Conservation (phyloP, 192 early-diverging fungal species). For the Diversispora eburnea region DNA sequence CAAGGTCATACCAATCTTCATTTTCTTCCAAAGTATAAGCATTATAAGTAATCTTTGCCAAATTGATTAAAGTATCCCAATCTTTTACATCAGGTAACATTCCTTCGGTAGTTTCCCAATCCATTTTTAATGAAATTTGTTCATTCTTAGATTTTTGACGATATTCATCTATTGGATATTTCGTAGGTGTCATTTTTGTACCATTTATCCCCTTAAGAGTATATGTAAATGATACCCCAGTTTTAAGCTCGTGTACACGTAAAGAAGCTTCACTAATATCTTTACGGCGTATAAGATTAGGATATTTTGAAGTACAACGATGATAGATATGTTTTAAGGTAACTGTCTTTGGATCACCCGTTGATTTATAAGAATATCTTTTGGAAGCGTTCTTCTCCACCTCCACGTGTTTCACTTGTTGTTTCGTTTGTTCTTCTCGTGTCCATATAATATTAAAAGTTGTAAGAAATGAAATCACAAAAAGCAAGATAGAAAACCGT, state of each 20-base stretch:
- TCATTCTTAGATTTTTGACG: constrained; percentile 24
- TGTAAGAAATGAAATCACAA: no score
- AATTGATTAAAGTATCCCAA: constrained; percentile 62
- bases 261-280: constrained; percentile 26
- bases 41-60: constrained; percentile 83
- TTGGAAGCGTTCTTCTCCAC: no score
- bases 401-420: no score
- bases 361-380: no score
- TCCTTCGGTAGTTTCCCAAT: constrained; percentile 28
- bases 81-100: constrained; percentile 70
- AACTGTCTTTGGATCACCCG: constrained; percentile 2
- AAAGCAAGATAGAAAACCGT: no score
- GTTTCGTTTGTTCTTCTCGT: no score
- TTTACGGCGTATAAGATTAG: constrained; percentile 33
- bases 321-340: constrained; percentile 41
- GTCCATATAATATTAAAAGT: no score
- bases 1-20: constrained; percentile 67
- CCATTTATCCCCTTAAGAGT: constrained; percentile 27
- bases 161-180: constrained; percentile 34
- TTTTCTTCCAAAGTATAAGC: constrained; percentile 68
- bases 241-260: constrained; percentile 13
- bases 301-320: constrained; percentile 33
- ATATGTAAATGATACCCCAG: constrained; percentile 29
- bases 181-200: constrained; percentile 22
- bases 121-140: constrained; percentile 28